Base-by-base conservation (phyloP, 371 early-diverging fungal genomes). In the Mortierella sp. region DNA sequence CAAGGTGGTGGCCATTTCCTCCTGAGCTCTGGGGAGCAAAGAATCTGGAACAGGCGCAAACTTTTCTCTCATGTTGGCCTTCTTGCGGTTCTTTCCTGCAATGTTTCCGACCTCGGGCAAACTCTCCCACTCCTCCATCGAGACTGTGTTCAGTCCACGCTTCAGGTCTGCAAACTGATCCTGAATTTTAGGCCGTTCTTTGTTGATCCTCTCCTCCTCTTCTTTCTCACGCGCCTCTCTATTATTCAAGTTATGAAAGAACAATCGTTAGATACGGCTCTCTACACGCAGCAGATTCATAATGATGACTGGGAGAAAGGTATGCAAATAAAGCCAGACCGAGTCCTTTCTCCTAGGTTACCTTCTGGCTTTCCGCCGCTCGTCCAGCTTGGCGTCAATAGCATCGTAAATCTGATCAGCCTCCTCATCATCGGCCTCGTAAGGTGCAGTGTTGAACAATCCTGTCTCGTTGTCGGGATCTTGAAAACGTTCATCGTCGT, bases 391-490 rank as follows among this genome's bases (percentile, higher is more conserved):
- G 24, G 90, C 88, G 77, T 98, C 99, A 57, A 99, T 94, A 79
- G 93, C 91, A n/a, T 94, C 96, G 90, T 96, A 99, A 9, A 98
- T 96, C 59, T 92, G 88, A 83, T 98, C 98, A 0, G 99, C 99
- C 84, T 99, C 99, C 86, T 98, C 98, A 83, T 99, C 99, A 85
- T 98, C 98, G 55, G 95, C 95, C 75, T 97, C 98, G 80, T 98
- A 98, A 3, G 97, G 98, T 46, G 92, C 92, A 4, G 93, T 90
- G 73, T 93, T 93, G 87, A 98, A 98, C 44, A 99, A 88, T 31
- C 98, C 98, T 0, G 94, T 93, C 78, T 98, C 98, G 78, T 98
- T 97, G 73, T 98, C 99, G 0, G 97, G 98, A 86, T 99, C 98
- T 81, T 96, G 95, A 82, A 90, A 95, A 59, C 93, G 92, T 48